Evolutionary conservation across 345 rosid genomes (phyloP), one percentile per base, ranked within the genome.

Genomic region (Psidium guajava): DNA sequence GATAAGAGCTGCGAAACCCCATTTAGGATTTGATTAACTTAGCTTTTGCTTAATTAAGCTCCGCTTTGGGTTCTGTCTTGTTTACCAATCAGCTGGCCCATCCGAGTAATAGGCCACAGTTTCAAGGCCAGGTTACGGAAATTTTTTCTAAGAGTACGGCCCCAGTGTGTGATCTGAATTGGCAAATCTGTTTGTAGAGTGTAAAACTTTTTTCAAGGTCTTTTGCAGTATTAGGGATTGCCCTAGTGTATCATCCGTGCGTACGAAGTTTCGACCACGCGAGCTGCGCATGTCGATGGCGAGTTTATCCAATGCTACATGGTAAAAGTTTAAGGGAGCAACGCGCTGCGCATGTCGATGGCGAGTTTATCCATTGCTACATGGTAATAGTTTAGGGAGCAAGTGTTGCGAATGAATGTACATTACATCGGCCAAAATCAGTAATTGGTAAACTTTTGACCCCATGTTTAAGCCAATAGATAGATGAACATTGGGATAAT

Each of bases 231-330:
- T 4, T 69, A 18, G 5, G 15, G 12, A 69, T 32, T 3, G 13
- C 24, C 47, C 0, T 69, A 18, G 8, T 36, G 42, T 18, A 40
- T 32, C 47, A 9, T 36, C 21, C 4, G 25, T 36, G 40, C 1
- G 1, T 0, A 18, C 4, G 1, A 69, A 69, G 25, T 69, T 69
- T 36, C 6, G 5, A 36, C 12, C 2, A 3, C 1, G 1, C 7
- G 47, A 2, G 24, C 77, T 32, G 36, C 12, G 18, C 77, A 32
- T 69, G 42, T 36, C 2, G 7, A 69, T 69, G 1, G 25, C 40
- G 1, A 69, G 14, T 36, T 69, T 69, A 36, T 69, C 13, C 6
- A 1, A 69, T 32, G 47, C 24, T 36, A 5, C 8, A 24, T 18
- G 47, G 47, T 36, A 18, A 8, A 32, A 18, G 44, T 69, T 32